Percentiles rank a stretch among this genome's conserved stretches.
phyloP scores from a whole-genome alignment of 1,139 yeast genomes.

The Yamadazyma trypodendri region DNA sequence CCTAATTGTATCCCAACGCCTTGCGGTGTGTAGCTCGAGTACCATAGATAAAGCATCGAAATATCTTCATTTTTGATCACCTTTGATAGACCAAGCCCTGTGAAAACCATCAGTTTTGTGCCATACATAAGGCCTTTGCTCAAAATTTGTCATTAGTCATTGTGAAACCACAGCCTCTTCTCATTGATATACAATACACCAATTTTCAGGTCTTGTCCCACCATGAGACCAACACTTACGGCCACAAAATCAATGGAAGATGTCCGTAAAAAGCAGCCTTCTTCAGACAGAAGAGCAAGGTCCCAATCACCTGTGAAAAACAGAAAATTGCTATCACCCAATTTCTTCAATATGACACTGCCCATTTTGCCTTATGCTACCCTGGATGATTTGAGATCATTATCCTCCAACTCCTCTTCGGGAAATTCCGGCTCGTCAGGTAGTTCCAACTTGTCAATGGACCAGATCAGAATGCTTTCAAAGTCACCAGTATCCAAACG shows the following conservation, averaged over 20 bases:
- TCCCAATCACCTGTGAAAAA: conserved; percentile 32
- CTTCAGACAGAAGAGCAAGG: conserved; percentile 23
- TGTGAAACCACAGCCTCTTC: too few species aligned
- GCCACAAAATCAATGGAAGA: conserved; percentile 22
- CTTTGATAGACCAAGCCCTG: too few species aligned
- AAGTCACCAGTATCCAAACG: conserved; percentile 37
- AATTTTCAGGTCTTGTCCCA: too few species aligned
- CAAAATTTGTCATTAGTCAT: too few species aligned
- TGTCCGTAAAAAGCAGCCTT: conserved; percentile 7
- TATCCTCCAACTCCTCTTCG: conserved; percentile 15
- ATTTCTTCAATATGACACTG: conserved; percentile 22
- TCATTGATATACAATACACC: too few species aligned
- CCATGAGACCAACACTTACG: conserved; percentile 5
- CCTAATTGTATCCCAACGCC: conserved; percentile 3
- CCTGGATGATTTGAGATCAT: conserved; percentile 15
- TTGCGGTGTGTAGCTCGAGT: not conserved
- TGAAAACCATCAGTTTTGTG: too few species aligned
- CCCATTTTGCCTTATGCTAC: conserved; percentile 23
- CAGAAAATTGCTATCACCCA: conserved; percentile 26
- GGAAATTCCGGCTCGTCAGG: conserved; percentile 9
- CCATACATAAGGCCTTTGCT: too few species aligned
- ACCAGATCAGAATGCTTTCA: conserved; percentile 32
- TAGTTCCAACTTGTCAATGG: conserved; percentile 13
- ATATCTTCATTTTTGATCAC: too few species aligned
- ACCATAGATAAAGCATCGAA: too few species aligned